Percentiles rank a stretch among this genome's conserved stretches.
These are phyloP conservation scores for Cronartium quercuum DNA, from an alignment of 1,284 basidiomycete genomes.

Conservation along the genomic window DNA sequence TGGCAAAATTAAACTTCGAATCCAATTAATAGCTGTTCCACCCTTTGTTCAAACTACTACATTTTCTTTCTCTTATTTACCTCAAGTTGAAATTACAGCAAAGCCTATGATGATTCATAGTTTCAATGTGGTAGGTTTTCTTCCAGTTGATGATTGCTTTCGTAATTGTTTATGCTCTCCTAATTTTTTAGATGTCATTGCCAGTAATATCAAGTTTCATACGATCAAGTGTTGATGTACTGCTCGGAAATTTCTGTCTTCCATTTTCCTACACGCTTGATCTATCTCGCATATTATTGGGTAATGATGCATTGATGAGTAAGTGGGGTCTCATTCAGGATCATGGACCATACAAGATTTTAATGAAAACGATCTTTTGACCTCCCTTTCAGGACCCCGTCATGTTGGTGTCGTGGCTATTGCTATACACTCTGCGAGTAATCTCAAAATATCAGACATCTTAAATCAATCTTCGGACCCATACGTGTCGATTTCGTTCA, in stretches of 20 bases:
- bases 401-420: neutral
- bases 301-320: neutral
- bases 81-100: neutral
- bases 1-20: neutral
- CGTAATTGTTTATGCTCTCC: neutral
- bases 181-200: neutral
- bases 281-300: neutral
- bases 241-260: neutral
- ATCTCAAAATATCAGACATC: neutral
- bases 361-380: neutral
- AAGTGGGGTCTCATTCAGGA: neutral
- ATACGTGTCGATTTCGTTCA: neutral
- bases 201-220: neutral
- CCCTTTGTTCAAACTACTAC: neutral
- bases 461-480: neutral
- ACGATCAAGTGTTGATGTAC: neutral
- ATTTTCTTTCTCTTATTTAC: neutral
- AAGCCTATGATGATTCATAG: neutral
- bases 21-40: neutral
- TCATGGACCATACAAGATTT: neutral
- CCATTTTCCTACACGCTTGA: neutral
- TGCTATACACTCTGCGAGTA: constrained; percentile 1
- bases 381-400: neutral
- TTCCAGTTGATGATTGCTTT: neutral
- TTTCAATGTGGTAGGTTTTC: neutral